A percentile compares a stretch with the other conserved stretches of the same genome.
Conservation (phyloP, 495 filamentous ascomycete genomes). For the Tuber brumale region DNA sequence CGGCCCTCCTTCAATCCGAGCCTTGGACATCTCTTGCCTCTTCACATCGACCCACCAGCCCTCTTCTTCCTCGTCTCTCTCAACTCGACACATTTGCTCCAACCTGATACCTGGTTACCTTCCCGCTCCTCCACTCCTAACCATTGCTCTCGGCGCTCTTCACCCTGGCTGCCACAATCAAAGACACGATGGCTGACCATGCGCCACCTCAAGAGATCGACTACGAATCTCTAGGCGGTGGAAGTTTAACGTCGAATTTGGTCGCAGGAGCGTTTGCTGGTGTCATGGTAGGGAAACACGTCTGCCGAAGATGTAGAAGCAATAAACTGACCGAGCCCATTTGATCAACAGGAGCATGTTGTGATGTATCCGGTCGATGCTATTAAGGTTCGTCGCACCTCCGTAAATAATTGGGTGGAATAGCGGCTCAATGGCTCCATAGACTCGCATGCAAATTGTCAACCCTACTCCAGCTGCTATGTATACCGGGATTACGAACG, state of each 20-base stretch:
- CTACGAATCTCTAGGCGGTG: constrained; percentile 63
- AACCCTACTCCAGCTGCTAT: constrained; percentile 77
- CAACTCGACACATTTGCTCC: not conserved
- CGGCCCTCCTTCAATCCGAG: not conserved
- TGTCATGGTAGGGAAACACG: constrained; percentile 66
- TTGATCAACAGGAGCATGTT: constrained; percentile 60
- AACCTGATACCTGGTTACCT: not conserved
- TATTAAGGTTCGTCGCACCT: constrained; percentile 67
- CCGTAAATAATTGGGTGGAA: constrained; percentile 7
- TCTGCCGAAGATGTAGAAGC: constrained; percentile 4
- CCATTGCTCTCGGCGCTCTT: not conserved
- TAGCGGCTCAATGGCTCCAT: constrained; percentile 28
- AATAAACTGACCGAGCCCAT: constrained; percentile 34
- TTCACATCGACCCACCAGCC: not conserved
- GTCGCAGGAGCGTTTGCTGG: constrained; percentile 92
- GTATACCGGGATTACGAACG: constrained; percentile 87
- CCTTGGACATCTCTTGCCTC: not conserved
- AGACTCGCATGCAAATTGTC: constrained; percentile 98
- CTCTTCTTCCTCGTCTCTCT: not conserved
- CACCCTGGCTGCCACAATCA: not conserved
- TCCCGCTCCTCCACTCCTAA: not conserved
- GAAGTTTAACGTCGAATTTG: constrained; percentile 74
- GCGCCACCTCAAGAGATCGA: constrained; percentile 44
- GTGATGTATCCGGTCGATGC: constrained; percentile 99
- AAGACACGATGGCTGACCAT: constrained; percentile 42